phyloP scores from a whole-genome alignment of 345 rosid species.

The Erodium maritimum region DNA sequence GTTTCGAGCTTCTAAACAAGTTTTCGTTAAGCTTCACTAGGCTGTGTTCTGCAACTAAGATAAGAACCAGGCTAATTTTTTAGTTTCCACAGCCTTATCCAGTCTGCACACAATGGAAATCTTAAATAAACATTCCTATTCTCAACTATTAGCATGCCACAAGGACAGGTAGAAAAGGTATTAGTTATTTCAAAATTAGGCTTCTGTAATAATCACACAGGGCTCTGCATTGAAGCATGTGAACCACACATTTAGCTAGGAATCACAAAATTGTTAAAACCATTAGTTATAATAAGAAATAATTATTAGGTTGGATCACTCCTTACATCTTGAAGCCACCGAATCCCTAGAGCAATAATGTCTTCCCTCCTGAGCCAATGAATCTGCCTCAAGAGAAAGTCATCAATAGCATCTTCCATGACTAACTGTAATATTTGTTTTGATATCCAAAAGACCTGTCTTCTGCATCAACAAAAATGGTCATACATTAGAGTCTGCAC shows the following conservation, averaged over 20 bases:
- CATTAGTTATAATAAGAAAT: background rate
- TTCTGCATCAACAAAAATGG: slow-evolving; percentile 35
- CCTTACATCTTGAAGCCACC: slow-evolving; percentile 90
- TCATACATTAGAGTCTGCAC: slow-evolving; percentile 8
- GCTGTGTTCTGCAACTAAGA: too few relatives aligned
- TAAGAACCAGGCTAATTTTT: background rate
- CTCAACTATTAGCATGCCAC: background rate
- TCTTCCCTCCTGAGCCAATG: slow-evolving; percentile 82
- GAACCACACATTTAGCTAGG: background rate
- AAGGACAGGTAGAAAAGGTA: background rate
- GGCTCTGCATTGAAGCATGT: slow-evolving; percentile 1
- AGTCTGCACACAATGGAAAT: background rate
- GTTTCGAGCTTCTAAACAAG: too few relatives aligned
- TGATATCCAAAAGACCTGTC: slow-evolving; percentile 98
- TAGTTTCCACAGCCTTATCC: slow-evolving; percentile 2
- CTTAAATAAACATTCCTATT: background rate
- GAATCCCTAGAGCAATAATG: slow-evolving; percentile 63
- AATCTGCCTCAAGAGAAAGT: slow-evolving; percentile 81
- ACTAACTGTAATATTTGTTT: slow-evolving; percentile 86
- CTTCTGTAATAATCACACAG: background rate
- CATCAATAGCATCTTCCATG: slow-evolving; percentile 99
- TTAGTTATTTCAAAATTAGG: background rate
- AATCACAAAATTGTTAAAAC: background rate
- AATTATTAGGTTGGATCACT: slow-evolving; percentile 4
- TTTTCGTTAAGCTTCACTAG: too few relatives aligned